phyloP scores from a whole-genome alignment of 2,329 filamentous ascomycete genomes.

The Xylaria sp. region DNA sequence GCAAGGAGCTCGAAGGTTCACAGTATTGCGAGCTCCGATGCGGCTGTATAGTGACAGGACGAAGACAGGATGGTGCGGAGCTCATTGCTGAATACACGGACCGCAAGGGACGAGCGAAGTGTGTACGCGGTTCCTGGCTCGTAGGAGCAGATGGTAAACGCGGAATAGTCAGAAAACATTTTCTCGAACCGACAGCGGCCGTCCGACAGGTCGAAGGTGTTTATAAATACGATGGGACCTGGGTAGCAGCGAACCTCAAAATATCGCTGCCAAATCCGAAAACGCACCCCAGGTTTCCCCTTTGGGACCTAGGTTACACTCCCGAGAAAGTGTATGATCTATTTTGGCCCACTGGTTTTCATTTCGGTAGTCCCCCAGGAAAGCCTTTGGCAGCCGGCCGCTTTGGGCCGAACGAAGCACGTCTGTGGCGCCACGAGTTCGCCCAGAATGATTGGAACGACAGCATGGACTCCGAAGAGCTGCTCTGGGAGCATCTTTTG shows the following conservation, averaged over 20 bases:
- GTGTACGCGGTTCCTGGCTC: conserved; percentile 36
- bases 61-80: conserved; percentile 19
- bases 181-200: conserved; percentile 48
- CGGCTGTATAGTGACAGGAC: conserved; percentile 28
- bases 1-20: conserved; percentile 20
- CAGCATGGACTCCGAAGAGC: conserved; percentile 40
- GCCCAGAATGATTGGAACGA: conserved; percentile 38
- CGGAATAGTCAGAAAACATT: conserved; percentile 52
- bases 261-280: conserved; percentile 50
- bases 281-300: conserved; percentile 54
- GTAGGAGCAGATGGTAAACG: conserved; percentile 55
- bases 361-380: conserved; percentile 50
- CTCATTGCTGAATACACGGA: conserved; percentile 29
- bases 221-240: conserved; percentile 47
- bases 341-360: conserved; percentile 52
- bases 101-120: conserved; percentile 3
- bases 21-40: conserved; percentile 31
- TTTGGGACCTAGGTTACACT: conserved; percentile 53
- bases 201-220: conserved; percentile 44
- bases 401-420: conserved; percentile 48
- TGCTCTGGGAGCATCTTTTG: conserved; percentile 39
- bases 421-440: conserved; percentile 52
- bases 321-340: conserved; percentile 54
- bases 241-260: conserved; percentile 55
- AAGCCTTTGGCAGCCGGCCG: conserved; percentile 51